Evolutionary conservation across 305 asterid species (phyloP), one percentile per base, ranked within the genome.

Genomic region (Fraxinus velutina): DNA sequence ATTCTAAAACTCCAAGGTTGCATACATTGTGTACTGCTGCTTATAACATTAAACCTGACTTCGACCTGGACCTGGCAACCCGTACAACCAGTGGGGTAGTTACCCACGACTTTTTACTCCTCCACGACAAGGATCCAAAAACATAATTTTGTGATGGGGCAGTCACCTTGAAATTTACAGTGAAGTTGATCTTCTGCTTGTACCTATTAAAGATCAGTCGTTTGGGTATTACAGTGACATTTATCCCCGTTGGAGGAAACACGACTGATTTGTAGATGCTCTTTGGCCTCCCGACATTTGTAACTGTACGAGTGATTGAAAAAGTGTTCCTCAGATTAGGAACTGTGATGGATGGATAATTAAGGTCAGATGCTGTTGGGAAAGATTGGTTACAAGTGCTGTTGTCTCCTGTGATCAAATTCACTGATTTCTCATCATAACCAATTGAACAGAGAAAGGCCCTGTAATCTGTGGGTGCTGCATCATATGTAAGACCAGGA

Each of bases 111-210:
- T 39, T 85, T 55, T 77, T 88, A 80, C 81, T 93, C 90, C 94
- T 92, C 99, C 99, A 95, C 37, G 97, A 83, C 85, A 95, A 86
- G 6, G 91, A 93, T 78, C 99, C 99, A 44, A 95, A 95, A 39
- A 88, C 92, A 85, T 95, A 93, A 24, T 91, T 94, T 24, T 83
- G 85, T 7, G 89, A 8, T 0, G 97, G 97, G 50, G 84, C 92
- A 80, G 82, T 84, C 55, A 87, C 92, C 89, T 90, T 91, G 79
- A 95, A 95, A 55, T 73, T 88, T 42, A 95, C 90, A 0, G 90
- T 90, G 85, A 92, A 95, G 77, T 82, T 89, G 60, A 91, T 84
- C 92, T 86, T 95, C 88, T 93, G 92, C 3, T 93, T 92, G 19
- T 88, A 89, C 47, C 89, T 82, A 22, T 30, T 60, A 55, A 92